Base-by-base conservation (phyloP, 176 grass and related monocot genomes). In the Saccharum spontaneum region DNA sequence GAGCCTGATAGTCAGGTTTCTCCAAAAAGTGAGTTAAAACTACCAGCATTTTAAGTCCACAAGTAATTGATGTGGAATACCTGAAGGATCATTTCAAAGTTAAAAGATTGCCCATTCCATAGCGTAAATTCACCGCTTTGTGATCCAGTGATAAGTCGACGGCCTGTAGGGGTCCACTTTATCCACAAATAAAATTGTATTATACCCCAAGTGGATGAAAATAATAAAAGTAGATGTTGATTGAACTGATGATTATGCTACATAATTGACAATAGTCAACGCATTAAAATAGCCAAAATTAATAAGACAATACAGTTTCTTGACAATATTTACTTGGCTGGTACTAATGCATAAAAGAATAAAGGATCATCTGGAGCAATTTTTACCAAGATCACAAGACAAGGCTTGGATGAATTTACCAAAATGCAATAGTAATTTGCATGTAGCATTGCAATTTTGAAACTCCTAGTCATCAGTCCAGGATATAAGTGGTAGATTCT, bases 71-170 rank as follows among this genome's bases (percentile, higher is more conserved):
- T 57, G 67, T 70, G 11, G 71, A 86, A 79, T 95, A 99, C 97
- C 93, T 99, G 97, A 91, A 99, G 97, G 84, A 99, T 99, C 93
- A 99, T 99, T 86, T 99, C 97, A 86, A 99, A 99, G 77, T 99
- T 99, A 89, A 99, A 99, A 88, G 97, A 99, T 87, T 99, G 97
- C 5, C 97, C 97, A 92, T 99, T 99, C 97, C 97, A 99, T 66
- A 99, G 76, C 43, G 97, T 99, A 73, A 99, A 99, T 90, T 99
- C 97, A 78, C 97, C 97, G 62, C 97, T 99, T 17, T 95, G 91
- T 49, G 97, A 99, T 75, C 97, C 97, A 67, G 97, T 99, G 85
- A 99, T 99, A 85, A 99, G 97, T 82, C 97, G 97, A 12, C 90
- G 93, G 5, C 97, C 97, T 79, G 93, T 96, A 76, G 97, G 93